phyloP scores from a whole-genome alignment of 164 flowering plant genomes.

The Chloranthus sessilifolius region DNA sequence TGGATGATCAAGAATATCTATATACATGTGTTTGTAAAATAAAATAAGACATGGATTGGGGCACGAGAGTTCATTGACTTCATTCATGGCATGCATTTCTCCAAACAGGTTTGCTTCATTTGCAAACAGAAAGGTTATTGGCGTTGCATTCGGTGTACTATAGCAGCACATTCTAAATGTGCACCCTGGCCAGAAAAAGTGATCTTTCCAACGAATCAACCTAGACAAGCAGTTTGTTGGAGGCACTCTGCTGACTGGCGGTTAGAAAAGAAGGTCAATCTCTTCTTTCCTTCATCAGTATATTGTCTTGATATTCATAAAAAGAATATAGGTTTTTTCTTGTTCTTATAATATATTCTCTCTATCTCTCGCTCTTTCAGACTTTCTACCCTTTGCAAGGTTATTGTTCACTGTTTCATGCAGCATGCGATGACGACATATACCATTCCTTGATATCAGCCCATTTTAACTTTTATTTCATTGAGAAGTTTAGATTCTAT shows the following conservation, averaged over 20 bases:
- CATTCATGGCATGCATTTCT: conserved; percentile 1
- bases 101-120: conserved; percentile 57
- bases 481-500: no score
- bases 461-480: no score
- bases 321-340: no score
- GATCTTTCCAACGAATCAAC: conserved; percentile 32
- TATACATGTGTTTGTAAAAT: no score
- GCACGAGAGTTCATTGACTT: neutral
- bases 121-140: conserved; percentile 60
- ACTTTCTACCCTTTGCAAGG: no score
- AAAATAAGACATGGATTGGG: neutral
- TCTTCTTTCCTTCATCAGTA: conserved; percentile 44
- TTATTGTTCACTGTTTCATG: no score
- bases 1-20: no score
- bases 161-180: conserved; percentile 77
- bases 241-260: conserved; percentile 79
- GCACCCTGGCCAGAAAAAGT: conserved; percentile 78
- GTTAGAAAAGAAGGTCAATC: conserved; percentile 71
- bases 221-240: conserved; percentile 79
- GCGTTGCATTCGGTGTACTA: conserved; percentile 65
- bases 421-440: no score
- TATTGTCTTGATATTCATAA: no score
- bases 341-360: no score
- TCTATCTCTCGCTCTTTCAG: no score
- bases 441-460: no score